Base-by-base conservation (phyloP, 805 yeast species). In the Saturnispora gosingensis region DNA sequence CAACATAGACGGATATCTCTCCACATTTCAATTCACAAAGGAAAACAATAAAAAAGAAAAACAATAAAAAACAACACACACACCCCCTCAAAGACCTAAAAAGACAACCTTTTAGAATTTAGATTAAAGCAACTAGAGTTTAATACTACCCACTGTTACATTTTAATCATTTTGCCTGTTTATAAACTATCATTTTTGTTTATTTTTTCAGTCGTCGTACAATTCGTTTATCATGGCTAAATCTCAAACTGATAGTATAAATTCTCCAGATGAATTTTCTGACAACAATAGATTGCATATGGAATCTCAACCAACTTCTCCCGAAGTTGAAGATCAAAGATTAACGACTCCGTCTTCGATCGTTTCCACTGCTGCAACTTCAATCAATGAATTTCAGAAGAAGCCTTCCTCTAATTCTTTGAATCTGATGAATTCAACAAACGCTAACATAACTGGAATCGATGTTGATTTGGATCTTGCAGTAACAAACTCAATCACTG, bases 311-410 rank as follows among this genome's bases (percentile, higher is more conserved):
- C 65, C 66, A 10, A 61, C 59, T 18, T 67, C 70, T 10, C 71
- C 72, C 3, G 56, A 59, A 50, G 61, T 60, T 43, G 51, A 56
- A 32, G 62, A 62, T 51, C 68, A 62, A 34, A 62, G 68, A 58
- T 63, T 65, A 53, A 73, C 72, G 24, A 65, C 76, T 44, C 72
- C 78, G 18, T 65, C 75, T 11, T 74, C 77, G 18, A 70, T 43
- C 6, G 28, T 39, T 27, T 27, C 50, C 2, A 28, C 53, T 10
- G 48, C 59, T 35, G 39, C 58, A 13, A 48, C 56, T 9, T 25
- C 53, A 18, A 22, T 43, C 24, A 39, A 45, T 42, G 39, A 50
- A 20, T 38, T 28, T 34, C 39, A 45, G 24, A 45, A 45, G 42
- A 36, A 36, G 18, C 18, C 39, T 16, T 24, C 48, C 10, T 32